Evolutionary conservation across 2,329 filamentous ascomycete genomes (phyloP).

Genomic region (Diaporthe citri): DNA sequence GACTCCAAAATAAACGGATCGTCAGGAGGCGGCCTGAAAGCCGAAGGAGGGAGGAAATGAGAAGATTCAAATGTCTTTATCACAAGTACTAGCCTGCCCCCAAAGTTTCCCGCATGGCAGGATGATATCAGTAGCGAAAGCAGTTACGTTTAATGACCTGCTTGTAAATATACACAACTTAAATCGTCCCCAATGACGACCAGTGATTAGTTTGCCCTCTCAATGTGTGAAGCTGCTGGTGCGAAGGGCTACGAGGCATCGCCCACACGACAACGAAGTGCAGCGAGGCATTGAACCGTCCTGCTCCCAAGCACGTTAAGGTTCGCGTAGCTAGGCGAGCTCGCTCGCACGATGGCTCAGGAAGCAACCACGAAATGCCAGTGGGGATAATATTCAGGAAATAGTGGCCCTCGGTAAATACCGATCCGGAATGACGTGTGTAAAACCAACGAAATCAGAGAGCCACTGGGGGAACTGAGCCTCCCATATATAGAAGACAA

Average conservation of each 20-base stretch:
- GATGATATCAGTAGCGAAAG: conserved; percentile 16
- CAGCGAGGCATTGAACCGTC: neutral
- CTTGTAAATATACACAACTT: conserved; percentile 33
- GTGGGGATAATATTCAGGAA: conserved; percentile 13
- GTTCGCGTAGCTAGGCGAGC: too few species aligned
- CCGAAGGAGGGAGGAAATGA: neutral
- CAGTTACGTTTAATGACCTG: conserved; percentile 24
- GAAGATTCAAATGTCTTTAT: neutral
- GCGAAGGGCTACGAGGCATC: neutral
- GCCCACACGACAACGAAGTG: neutral
- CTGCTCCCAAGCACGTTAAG: neutral
- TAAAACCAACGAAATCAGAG: conserved; percentile 28
- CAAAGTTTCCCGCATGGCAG: neutral
- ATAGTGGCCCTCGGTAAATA: conserved; percentile 1
- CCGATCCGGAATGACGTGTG: neutral
- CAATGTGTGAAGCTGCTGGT: neutral
- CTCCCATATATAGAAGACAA: conserved; percentile 3
- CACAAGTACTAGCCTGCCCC: neutral
- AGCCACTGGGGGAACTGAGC: neutral
- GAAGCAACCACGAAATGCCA: neutral
- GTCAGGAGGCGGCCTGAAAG: neutral
- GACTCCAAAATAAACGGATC: conserved; percentile 62
- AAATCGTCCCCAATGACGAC: neutral
- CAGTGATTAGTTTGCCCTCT: too few species aligned
- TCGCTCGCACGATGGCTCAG: neutral